phyloP scores from a whole-genome alignment of 2,329 filamentous ascomycete genomes.

The Daldinia sp. region DNA sequence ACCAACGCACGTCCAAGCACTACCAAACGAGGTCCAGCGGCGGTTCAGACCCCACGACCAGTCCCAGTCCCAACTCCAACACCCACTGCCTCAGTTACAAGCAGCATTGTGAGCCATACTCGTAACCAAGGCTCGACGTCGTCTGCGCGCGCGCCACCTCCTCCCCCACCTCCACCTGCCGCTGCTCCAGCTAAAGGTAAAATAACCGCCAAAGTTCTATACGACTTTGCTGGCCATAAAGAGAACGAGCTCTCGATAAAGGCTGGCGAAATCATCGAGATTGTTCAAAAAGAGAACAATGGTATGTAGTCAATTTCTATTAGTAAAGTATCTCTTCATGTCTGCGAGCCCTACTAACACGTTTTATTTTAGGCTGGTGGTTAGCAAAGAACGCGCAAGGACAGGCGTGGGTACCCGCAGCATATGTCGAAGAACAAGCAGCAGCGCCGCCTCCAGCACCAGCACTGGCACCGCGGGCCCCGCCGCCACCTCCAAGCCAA shows the following conservation, averaged over 20 bases:
- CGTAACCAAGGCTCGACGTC: slow-evolving; percentile 67
- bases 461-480: slow-evolving; percentile 71
- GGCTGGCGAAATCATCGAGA: slow-evolving; percentile 84
- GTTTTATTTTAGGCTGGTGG: slow-evolving; percentile 86
- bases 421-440: slow-evolving; percentile 89
- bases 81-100: slow-evolving; percentile 51
- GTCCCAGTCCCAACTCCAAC: slow-evolving; percentile 57
- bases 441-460: slow-evolving; percentile 69
- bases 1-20: slow-evolving; percentile 61
- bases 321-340: neutral
- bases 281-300: slow-evolving; percentile 95
- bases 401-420: slow-evolving; percentile 95
- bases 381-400: slow-evolving; percentile 78
- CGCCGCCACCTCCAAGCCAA: slow-evolving; percentile 71
- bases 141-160: slow-evolving; percentile 69
- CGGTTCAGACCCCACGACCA: slow-evolving; percentile 49
- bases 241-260: slow-evolving; percentile 86
- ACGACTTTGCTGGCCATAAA: slow-evolving; percentile 88
- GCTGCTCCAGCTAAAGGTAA: slow-evolving; percentile 74
- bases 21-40: slow-evolving; percentile 46
- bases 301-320: slow-evolving; percentile 68
- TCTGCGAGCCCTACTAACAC: slow-evolving; percentile 50
- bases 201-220: slow-evolving; percentile 88
- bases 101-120: slow-evolving; percentile 62
- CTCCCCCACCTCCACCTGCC: slow-evolving; percentile 63